A percentile compares a stretch with the other conserved stretches of the same genome.
phyloP scores from a whole-genome alignment of 1,284 basidiomycete species.

The Kalmanozyma brasiliensis region DNA sequence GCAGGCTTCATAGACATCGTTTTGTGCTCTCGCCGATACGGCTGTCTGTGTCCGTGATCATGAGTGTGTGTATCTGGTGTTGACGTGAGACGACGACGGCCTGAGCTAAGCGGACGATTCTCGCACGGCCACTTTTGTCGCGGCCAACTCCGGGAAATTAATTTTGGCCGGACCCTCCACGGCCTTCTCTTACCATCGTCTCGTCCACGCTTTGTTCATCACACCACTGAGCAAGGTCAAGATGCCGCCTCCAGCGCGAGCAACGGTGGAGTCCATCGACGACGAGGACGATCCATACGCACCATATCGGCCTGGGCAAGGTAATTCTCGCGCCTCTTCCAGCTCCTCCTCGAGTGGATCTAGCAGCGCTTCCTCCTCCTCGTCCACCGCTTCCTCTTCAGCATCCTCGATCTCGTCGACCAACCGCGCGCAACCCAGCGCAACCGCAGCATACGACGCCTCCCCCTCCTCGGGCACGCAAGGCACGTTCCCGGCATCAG shows the following conservation, averaged over 20 bases:
- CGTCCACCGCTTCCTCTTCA: neutral
- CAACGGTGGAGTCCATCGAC: constrained; percentile 39
- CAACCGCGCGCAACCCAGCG: constrained; percentile 1
- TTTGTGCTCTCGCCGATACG: too few relatives aligned
- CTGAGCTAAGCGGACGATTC: constrained; percentile 7
- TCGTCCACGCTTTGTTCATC: neutral
- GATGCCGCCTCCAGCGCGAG: constrained; percentile 35
- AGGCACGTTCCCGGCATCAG: constrained; percentile 21
- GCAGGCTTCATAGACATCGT: too few relatives aligned
- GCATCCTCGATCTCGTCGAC: constrained; percentile 1
- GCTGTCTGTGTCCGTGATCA: neutral
- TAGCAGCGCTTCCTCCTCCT: constrained; percentile 9
- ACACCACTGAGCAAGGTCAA: too few relatives aligned
- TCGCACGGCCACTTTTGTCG: constrained; percentile 7
- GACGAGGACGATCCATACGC: constrained; percentile 49
- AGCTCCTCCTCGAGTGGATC: neutral
- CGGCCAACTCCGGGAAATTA: constrained; percentile 10
- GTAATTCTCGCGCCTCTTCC: constrained; percentile 2
- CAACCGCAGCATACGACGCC: constrained; percentile 22
- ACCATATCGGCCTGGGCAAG: constrained; percentile 23
- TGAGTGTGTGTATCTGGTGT: neutral
- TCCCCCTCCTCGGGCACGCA: constrained; percentile 30
- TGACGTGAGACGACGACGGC: neutral
- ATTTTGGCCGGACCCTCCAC: constrained; percentile 7
- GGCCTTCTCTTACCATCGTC: neutral